Conservation (phyloP, 768 basidiomycete genomes). For the Hydnum rufescens region DNA sequence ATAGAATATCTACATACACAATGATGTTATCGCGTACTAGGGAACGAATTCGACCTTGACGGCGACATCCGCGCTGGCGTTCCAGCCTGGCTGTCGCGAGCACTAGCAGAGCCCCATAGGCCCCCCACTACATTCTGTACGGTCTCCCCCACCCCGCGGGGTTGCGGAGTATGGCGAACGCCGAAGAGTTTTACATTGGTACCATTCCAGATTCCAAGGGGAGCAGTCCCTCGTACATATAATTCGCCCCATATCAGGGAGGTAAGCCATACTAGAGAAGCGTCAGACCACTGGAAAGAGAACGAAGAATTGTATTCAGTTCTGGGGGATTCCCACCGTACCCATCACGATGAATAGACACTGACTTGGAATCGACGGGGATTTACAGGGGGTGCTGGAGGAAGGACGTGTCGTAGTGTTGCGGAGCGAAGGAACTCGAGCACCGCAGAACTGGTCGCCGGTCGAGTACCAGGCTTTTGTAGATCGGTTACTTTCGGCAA, state of each 20-base stretch:
- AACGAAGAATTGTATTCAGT: slow-evolving; percentile 1
- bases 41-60: no score
- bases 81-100: no score
- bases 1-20: no score
- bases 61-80: no score
- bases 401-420: slow-evolving; percentile 51
- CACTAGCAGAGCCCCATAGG: slow-evolving; percentile 21
- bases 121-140: slow-evolving; percentile 71
- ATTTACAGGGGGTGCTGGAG: slow-evolving; percentile 39
- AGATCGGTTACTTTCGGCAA: slow-evolving; percentile 68
- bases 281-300: slow-evolving; percentile 66
- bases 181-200: slow-evolving; percentile 81
- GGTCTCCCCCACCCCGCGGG: slow-evolving; percentile 27
- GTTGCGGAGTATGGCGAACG: slow-evolving; percentile 54
- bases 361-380: slow-evolving; percentile 63
- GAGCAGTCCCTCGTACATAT: slow-evolving; percentile 76
- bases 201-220: slow-evolving; percentile 75
- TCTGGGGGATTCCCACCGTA: neutral
- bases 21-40: no score
- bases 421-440: slow-evolving; percentile 55
- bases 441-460: slow-evolving; percentile 45
- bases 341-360: neutral
- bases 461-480: slow-evolving; percentile 43
- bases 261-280: slow-evolving; percentile 80
- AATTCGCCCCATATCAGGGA: slow-evolving; percentile 91